Percentiles rank a stretch among this genome's conserved stretches.
phyloP scores from a whole-genome alignment of 805 yeast genomes.

The Candida ficus region DNA sequence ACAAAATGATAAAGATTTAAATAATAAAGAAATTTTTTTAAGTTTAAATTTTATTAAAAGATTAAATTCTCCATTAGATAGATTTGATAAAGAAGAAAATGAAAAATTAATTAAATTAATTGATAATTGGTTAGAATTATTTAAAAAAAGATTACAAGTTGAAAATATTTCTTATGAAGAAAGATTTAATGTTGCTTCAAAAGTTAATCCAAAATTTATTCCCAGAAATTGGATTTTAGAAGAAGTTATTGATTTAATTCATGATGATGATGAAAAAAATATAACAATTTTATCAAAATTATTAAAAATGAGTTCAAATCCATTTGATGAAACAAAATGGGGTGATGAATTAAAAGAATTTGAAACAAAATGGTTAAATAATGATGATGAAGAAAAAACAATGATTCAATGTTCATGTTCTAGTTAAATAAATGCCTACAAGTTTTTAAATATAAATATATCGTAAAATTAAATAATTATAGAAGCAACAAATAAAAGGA shows the following conservation, averaged over 20 bases:
- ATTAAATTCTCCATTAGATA: conserved; percentile 23
- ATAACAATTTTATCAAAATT: conserved; percentile 51
- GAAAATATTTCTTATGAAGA: conserved; percentile 35
- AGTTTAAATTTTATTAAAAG: conserved; percentile 20
- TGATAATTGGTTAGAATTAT: conserved; percentile 48
- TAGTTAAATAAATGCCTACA: conserved; percentile 13
- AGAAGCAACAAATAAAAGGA: neutral
- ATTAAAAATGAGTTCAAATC: conserved; percentile 66
- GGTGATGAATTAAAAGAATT: conserved; percentile 57
- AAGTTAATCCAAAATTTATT: conserved; percentile 69
- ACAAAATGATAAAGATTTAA: conserved; percentile 42
- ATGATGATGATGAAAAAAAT: conserved; percentile 47
- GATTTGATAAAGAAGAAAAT: conserved; percentile 30
- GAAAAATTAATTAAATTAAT: conserved; percentile 39
- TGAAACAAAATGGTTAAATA: conserved; percentile 50
- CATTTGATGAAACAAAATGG: conserved; percentile 67
- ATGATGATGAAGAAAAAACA: conserved; percentile 44
- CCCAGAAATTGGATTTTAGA: conserved; percentile 86
- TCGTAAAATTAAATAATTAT: neutral
- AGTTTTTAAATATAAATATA: no score
- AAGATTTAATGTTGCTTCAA: conserved; percentile 38
- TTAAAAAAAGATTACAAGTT: conserved; percentile 35
- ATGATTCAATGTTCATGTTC: conserved; percentile 80
- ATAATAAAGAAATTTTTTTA: conserved; percentile 25
- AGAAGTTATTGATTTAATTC: conserved; percentile 62